These are phyloP conservation scores for Dryadomyces quercivorus DNA, from an alignment of 2,329 filamentous ascomycete species.

Conservation along the genomic window DNA sequence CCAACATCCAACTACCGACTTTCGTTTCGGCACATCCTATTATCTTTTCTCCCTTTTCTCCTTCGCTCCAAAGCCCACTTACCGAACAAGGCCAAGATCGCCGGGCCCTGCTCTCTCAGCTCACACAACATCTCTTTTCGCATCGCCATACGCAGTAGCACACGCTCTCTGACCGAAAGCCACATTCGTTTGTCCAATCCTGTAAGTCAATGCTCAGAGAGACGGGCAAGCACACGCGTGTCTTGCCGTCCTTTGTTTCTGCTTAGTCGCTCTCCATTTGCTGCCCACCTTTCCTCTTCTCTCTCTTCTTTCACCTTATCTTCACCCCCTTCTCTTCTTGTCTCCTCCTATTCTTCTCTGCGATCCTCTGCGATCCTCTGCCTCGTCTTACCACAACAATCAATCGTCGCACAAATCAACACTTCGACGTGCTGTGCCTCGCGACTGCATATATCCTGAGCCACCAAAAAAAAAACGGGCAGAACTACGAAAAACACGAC, in stretches of 20 bases:
- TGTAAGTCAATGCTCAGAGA: not conserved
- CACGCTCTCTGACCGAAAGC: not conserved
- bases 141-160: not conserved
- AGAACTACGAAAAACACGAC: not conserved
- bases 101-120: not conserved
- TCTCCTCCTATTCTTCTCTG: not conserved
- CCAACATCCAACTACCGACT: not conserved
- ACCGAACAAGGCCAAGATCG: constrained; percentile 10
- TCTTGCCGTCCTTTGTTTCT: not conserved
- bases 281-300: not conserved
- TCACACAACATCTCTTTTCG: not conserved
- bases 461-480: not conserved
- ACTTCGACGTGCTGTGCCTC: not conserved
- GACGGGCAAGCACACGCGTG: not conserved
- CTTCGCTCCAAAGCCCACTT: not conserved
- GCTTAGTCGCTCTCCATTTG: too few species aligned
- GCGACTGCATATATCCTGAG: not conserved
- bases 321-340: not conserved
- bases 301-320: not conserved
- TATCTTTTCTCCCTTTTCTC: not conserved
- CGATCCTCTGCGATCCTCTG: not conserved
- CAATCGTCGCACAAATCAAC: not conserved
- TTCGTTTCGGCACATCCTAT: not conserved
- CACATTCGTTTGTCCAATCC: too few species aligned
- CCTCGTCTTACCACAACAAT: not conserved